Evolutionary conservation across 306 rosid species (phyloP), one percentile per base, ranked within the genome.

Genomic region (Canavalia gladiata): DNA sequence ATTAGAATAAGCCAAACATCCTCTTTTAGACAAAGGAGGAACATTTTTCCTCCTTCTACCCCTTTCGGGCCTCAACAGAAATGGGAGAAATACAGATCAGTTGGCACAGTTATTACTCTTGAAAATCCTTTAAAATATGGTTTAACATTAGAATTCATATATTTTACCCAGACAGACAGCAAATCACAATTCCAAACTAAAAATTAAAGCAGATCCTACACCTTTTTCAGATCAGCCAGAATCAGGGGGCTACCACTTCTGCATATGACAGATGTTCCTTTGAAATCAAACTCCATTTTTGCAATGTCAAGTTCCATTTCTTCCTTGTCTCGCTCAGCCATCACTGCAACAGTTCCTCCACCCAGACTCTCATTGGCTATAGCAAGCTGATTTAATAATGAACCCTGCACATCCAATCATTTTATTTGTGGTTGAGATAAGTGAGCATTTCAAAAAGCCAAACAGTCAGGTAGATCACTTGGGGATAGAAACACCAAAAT

Each of bases 271-370:
- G 95, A 90, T 50, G 98, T 92, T 83, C 98, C 98, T 81, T 87
- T 94, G 79, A 92, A 92, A 86, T 92, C 86, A 85, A 94, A 92
- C 83, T 94, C 98, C 98, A 94, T 92, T 90, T 90, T 94, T 65
- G 91, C 91, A 87, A 94, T 92, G 86, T 94, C 97, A 84, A 94
- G 90, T 85, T 94, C 98, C 97, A 94, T 94, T 82, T 94, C 94
- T 83, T 94, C 98, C 84, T 94, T 94, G 89, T 94, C 97, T 77
- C 91, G 87, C 85, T 94, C 97, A 83, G 97, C 97, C 98, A 94
- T 94, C 80, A 94, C 98, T 33, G 90, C 98, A 80, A 94, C 90
- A 81, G 84, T 89, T 56, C 97, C 95, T 84, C 98, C 97, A 54
- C 95, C 92, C 82, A 92, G 81, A 79, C 94, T 92, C 89, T 92